phyloP scores from a whole-genome alignment of 495 filamentous ascomycete species.

The Penicillium argentinense region DNA sequence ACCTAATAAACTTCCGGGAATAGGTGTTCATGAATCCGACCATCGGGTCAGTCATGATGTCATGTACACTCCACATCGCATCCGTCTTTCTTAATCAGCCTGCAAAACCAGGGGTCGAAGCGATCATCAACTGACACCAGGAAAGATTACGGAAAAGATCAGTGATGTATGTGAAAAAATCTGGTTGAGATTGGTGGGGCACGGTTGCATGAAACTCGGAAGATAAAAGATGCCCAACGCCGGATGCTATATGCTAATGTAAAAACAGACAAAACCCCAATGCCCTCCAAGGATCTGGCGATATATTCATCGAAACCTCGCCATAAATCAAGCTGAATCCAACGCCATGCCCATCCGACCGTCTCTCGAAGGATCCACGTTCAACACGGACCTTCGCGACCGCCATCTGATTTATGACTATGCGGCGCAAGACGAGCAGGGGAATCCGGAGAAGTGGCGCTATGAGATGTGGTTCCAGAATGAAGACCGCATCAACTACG shows the following conservation, averaged over 20 bases:
- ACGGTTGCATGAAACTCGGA: background rate
- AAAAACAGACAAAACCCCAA: too few species aligned
- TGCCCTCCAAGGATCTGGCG: too few species aligned
- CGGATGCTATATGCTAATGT: background rate
- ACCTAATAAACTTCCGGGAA: too few species aligned
- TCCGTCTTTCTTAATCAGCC: too few species aligned
- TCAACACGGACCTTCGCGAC: constrained; percentile 35
- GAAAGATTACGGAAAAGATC: background rate
- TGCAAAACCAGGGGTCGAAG: too few species aligned
- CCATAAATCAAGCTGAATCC: background rate
- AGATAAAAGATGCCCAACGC: constrained; percentile 1
- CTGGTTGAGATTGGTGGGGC: background rate
- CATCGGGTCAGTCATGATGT: constrained; percentile 3
- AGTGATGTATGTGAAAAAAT: background rate
- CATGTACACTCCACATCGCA: background rate
- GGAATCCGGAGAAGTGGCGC: constrained; percentile 41
- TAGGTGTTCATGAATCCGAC: too few species aligned
- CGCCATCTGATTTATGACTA: constrained; percentile 46
- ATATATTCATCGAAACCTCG: background rate
- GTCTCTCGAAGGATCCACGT: constrained; percentile 23
- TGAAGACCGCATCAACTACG: constrained; percentile 40
- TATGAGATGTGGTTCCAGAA: constrained; percentile 48
- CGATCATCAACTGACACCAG: too few species aligned
- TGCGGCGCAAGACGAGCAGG: constrained; percentile 24
- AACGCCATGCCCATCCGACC: constrained; percentile 33